A percentile compares a stretch with the other conserved stretches of the same genome.
Conservation (phyloP, 352 stramenopile genomes). For the Phytophthora sojae region DNA sequence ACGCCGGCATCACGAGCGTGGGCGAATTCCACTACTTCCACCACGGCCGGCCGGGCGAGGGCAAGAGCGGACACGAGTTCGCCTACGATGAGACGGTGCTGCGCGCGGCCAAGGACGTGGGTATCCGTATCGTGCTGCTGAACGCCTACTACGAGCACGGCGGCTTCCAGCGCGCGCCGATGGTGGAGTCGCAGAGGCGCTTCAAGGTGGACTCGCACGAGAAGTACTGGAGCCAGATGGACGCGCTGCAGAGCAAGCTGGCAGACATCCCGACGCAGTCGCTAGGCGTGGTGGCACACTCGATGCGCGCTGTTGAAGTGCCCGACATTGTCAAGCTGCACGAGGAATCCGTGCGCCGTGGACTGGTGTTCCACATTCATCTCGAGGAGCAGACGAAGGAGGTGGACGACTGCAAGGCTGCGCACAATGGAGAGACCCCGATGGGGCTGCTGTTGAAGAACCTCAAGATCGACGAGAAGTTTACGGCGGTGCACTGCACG, state of each 20-base stretch:
- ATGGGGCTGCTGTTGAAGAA: conserved; percentile 77
- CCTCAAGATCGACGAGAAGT: conserved; percentile 73
- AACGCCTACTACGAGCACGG: conserved; percentile 83
- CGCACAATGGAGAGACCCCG: conserved; percentile 59
- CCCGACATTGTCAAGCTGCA: conserved; percentile 71
- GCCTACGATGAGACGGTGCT: conserved; percentile 79
- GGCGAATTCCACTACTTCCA: conserved; percentile 88
- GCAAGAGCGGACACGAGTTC: conserved; percentile 51
- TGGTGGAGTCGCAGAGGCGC: conserved; percentile 70
- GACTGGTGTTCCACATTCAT: conserved; percentile 77
- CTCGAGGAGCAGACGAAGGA: conserved; percentile 79
- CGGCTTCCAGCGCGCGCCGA: conserved; percentile 64
- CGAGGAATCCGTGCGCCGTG: conserved; percentile 65
- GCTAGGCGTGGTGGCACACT: conserved; percentile 79
- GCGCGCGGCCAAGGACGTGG: conserved; percentile 63
- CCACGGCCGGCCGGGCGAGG: conserved; percentile 51
- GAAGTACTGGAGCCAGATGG: conserved; percentile 79
- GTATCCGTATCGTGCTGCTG: conserved; percentile 76
- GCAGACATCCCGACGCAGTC: conserved; percentile 52
- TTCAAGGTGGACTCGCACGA: conserved; percentile 77
- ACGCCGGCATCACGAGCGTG: conserved; percentile 79
- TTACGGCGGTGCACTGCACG: conserved; percentile 81
- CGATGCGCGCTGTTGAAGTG: conserved; percentile 73
- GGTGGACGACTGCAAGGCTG: conserved; percentile 76
- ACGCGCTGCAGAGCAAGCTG: conserved; percentile 43